A percentile compares a stretch with the other conserved stretches of the same genome.
Conservation (phyloP, 2,329 filamentous ascomycete species). For the Hypoxylon sp. region DNA sequence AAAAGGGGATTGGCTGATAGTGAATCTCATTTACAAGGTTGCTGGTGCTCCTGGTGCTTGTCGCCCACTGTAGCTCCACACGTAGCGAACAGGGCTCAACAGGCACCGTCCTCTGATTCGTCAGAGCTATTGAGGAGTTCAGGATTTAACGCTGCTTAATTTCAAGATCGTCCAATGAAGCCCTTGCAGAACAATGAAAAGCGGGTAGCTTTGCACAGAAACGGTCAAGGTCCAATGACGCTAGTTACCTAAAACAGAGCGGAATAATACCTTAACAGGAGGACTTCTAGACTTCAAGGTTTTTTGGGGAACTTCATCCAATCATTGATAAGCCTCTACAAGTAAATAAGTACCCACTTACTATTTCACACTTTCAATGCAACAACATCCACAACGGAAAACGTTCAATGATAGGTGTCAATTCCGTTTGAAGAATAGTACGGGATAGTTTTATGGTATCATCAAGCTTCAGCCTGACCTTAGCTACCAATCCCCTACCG, state of each 20-base stretch:
- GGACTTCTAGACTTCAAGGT: constrained; percentile 20
- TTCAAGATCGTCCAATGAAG: constrained; percentile 43
- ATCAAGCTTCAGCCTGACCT: constrained; percentile 7
- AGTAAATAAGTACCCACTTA: constrained; percentile 28
- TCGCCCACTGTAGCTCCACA: constrained; percentile 26
- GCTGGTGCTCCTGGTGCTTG: constrained; percentile 3
- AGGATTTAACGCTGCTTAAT: constrained; percentile 48
- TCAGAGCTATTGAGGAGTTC: constrained; percentile 20
- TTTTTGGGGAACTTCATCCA: constrained; percentile 23
- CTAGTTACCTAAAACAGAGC: constrained; percentile 35
- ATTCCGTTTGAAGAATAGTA: constrained; percentile 18
- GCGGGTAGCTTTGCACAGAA: constrained; percentile 35
- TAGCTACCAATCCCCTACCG: not conserved
- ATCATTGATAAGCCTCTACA: constrained; percentile 4
- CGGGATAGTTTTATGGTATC: constrained; percentile 1
- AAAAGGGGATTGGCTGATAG: constrained; percentile 41
- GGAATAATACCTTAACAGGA: constrained; percentile 26
- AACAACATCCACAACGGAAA: not conserved
- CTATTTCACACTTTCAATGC: constrained; percentile 32
- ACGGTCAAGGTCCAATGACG: constrained; percentile 39
- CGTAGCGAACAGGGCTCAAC: constrained; percentile 31
- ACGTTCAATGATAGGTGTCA: constrained; percentile 15
- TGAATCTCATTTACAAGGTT: constrained; percentile 35
- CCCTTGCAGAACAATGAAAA: constrained; percentile 17
- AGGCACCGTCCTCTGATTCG: constrained; percentile 52